Evolutionary conservation across 2,329 filamentous ascomycete genomes (phyloP), one percentile per base, ranked within the genome.

Genomic region (Penicillium brevicompactum): DNA sequence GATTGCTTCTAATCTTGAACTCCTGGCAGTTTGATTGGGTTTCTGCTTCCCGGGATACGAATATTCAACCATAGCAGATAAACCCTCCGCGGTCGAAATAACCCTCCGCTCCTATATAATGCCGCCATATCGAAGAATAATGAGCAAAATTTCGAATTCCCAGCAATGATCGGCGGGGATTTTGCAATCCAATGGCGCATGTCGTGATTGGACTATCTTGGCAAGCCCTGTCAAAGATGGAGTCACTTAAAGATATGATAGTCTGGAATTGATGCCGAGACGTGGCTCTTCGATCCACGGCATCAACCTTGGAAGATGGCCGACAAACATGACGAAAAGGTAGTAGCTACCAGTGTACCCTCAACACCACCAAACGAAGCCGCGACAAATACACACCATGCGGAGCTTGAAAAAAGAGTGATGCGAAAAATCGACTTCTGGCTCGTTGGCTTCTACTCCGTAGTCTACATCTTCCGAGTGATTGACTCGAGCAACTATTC

Each of bases 401-500:
- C 46, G 5, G 62, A 57, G n/a, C 51, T 72, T 6, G 66, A 72
- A 46, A 72, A 67, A 50, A 55, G 58, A 37, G 61, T 70, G 2
- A 63, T 74, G 46, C 63, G 65, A 21, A 76, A 75, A 60, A 59
- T 71, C 41, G 74, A 76, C 56, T 59, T 66, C 41, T 67, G 64
- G 64, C 60, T 66, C 9, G 64, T 67, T 11, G 63, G 62, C 1
- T 67, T 67, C 48, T 67, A 75, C 53, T 75, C 73, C 1, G 6
- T 74, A 2, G 74, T 76, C 13, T 76, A 76, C 50, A 64, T 76
- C 34, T 74, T 76, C 55, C 67, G 71, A 2, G 71, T 74, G 41
- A 74, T 76, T 24, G 72, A 76, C 59, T 73, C 70, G 3, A 67
- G 63, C 43, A 76, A 76, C 53, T 74, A 74, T 56, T 68, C 74